Base-by-base conservation (phyloP, 2,329 filamentous ascomycete species). In the Trichoderma gracile region DNA sequence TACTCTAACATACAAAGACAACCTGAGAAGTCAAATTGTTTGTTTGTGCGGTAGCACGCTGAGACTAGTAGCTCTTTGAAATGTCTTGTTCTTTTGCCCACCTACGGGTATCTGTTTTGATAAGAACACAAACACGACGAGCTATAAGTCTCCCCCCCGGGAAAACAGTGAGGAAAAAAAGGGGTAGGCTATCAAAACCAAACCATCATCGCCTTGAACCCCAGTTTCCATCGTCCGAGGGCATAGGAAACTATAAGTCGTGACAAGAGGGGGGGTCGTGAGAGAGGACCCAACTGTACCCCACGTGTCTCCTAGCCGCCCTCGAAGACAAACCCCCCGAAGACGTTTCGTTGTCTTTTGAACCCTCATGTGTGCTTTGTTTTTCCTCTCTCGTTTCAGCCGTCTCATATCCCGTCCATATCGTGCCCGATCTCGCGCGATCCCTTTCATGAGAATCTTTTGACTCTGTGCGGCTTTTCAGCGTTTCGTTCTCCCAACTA, bases 31-130 rank as follows among this genome's bases (percentile, higher is more conserved):
- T 33, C 30, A 33, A 12, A 12, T 10, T 4, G 52, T 38, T 25
- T 49, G 53, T 46, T 30, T 56, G 27, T 45, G 61, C 46, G 3
- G 10, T 3, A 49, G 45, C 42, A 30, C 23, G 64, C 64, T 63
- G 59, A 38, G 23, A 30, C 27, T 53, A 65, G 52, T 59, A 33
- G 64, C 66, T 59, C 65, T 27, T 67, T 10, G 14, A 38, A 14
- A 3, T 38, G 33, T 38, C 0, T 2, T 38, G 3, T 10, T 14
- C 14, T 38, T 38, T 38, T 12, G 10, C 33, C 33, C 67, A 69
- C 68, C 69, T 71, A 71, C 69, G 69, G 70, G 70, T 66, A 69
- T 71, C 70, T 71, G 69, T 38, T 38, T 53, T 30, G 30, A 30
- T 60, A 55, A 38, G 19, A 43, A 55, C 21, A 17, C 57, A 30